phyloP scores from a whole-genome alignment of 345 rosid species.

The Boechera divaricarpa region DNA sequence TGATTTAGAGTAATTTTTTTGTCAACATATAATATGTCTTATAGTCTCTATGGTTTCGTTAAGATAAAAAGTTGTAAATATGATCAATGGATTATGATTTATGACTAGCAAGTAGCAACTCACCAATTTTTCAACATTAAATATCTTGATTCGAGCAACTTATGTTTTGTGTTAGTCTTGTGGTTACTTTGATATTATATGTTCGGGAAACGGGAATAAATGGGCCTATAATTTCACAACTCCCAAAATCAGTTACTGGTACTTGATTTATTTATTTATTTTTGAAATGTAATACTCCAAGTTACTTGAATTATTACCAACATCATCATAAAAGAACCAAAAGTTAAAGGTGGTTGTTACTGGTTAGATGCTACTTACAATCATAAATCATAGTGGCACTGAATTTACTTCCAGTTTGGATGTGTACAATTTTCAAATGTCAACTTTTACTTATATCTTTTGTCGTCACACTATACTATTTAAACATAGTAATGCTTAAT shows the following conservation, averaged over 20 bases:
- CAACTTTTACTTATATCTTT: background rate
- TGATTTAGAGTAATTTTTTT: too few species aligned
- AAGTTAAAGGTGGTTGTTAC: conserved; percentile 37
- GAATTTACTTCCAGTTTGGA: background rate
- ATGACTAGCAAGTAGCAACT: conserved; percentile 5
- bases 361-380: conserved; percentile 37
- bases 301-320: conserved; percentile 1
- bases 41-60: background rate
- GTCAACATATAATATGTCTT: background rate
- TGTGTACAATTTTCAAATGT: background rate
- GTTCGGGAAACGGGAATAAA: background rate
- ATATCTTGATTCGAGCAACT: conserved; percentile 13
- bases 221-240: background rate
- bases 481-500: background rate
- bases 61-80: background rate
- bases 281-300: background rate
- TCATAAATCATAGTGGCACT: conserved; percentile 29
- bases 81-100: conserved; percentile 16
- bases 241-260: background rate
- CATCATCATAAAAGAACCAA: conserved; percentile 17
- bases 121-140: background rate
- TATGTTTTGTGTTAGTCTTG: conserved; percentile 8
- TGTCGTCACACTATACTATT: background rate
- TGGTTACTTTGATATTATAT: background rate
- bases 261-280: background rate